Evolutionary conservation across 2,329 filamentous ascomycete species (phyloP), one percentile per base, ranked within the genome.

Genomic region (Cadophora sp.): DNA sequence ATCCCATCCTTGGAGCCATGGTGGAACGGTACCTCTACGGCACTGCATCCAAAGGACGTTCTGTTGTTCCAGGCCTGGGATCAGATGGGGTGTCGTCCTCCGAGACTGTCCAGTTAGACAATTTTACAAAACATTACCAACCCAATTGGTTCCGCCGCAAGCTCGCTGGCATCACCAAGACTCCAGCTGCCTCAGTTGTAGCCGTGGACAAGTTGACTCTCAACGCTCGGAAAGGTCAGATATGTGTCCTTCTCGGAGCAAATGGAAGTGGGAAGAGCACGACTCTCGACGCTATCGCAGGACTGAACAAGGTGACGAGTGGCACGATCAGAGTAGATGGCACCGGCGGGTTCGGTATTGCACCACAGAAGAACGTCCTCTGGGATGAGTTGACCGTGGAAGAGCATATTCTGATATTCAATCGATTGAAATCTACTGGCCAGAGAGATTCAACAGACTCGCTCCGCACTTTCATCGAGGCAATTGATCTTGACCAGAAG

Each of bases 231-330:
- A 87, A 89, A 70, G 94, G 94, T 0, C 90, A 97, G 73, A 97
- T 97, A 62, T 85, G 96, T 75, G 92, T 94, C 1, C 82, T 97
- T 0, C 84, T 97, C 0, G 94, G 94, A 45, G 93, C 94, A 6
- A 97, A 97, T 76, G 94, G 94, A 20, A 93, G 89, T 73, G 94
- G 94, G 43, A 97, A 97, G 78, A 94, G 90, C 63, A 97, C 94
- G 0, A 97, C 94, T 0, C 84, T 97, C 4, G 93, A 97, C 75
- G 91, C 91, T 6, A 94, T 97, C 70, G 91, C 93, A 13, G 94
- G 94, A 3, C 85, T 95, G 60, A 93, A 90, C 73, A 91, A 87
- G 53, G 84, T 95, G 24, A 93, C 92, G 0, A 88, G 85, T 66
- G 94, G 94, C 2, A 84, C 84, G 3, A 96, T 97, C 71, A 87